Evolutionary conservation across 139 green algal genomes (phyloP), one percentile per base, ranked within the genome.

Genomic region (Pleodorina starrii): DNA sequence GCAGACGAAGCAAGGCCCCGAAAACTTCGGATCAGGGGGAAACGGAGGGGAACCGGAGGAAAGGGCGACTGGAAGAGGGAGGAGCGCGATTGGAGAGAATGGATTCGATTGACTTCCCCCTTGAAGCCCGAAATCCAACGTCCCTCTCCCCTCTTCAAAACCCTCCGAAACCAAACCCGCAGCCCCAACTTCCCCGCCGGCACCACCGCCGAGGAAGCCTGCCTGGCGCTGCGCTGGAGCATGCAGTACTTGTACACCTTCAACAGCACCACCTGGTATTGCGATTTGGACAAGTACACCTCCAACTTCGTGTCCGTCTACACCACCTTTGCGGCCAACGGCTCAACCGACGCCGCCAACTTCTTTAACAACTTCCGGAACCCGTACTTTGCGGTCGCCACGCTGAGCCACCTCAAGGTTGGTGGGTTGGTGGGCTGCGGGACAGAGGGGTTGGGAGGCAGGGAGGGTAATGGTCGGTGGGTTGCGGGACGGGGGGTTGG

Each of bases 311-410:
- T 87, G 60, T 19, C 5, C n/a, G 35, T 87, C n/a, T 87, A 87
- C 81, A 87, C 81, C 60, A 77, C 42, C 42, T 87, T 77, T 38
- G 7, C 6, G n/a, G n/a, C n/a, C n/a, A n/a, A n/a, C n/a, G 66
- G 63, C 60, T 29, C 10, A 40, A 66, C 43, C 5, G 81, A 87
- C 3, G 60, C 40, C 0, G 69, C 36, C 21, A 21, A 21, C 17
- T 87, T 87, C 42, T 78, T 59, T 59, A 66, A 59, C 59, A 78
- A 48, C 60, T 87, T 77, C 43, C 35, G 35, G 9, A 77, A 50
- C n/a, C 81, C 60, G 42, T 60, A 46, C 60, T 21, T 78, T 3
- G 81, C 81, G 3, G 81, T 87, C n/a, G 42, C 69, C 3, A 32
- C 60, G 32, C 81, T 87, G 29, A 23, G 23, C 1, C 32, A 11